phyloP scores from a whole-genome alignment of 1,139 yeast species.

The Nakaseomyces bracarensis region DNA sequence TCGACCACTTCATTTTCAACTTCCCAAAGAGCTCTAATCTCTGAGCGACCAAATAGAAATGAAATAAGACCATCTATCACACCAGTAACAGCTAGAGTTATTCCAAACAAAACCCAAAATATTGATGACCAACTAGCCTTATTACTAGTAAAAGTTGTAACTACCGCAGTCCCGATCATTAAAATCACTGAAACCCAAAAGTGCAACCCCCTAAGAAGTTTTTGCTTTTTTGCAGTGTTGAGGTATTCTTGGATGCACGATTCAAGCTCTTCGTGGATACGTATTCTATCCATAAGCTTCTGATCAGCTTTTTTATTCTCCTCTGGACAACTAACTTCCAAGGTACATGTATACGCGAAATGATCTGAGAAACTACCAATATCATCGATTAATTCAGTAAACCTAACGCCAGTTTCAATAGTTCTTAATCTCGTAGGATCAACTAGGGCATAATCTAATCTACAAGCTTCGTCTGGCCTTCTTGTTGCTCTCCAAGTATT shows the following conservation, averaged over 20 bases:
- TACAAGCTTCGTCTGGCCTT: slow-evolving; percentile 65
- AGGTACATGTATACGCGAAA: slow-evolving; percentile 70
- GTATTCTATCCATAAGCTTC: slow-evolving; percentile 22
- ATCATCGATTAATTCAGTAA: slow-evolving; percentile 58
- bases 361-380: slow-evolving; percentile 82
- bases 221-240: slow-evolving; percentile 50
- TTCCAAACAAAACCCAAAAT: slow-evolving; percentile 45
- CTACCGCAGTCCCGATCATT: slow-evolving; percentile 46
- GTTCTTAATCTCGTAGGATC: slow-evolving; percentile 50
- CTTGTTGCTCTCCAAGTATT: slow-evolving; percentile 78
- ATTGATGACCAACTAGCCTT: slow-evolving; percentile 53
- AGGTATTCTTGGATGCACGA: slow-evolving; percentile 49
- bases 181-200: slow-evolving; percentile 48
- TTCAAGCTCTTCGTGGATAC: slow-evolving; percentile 49
- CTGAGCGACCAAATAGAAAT: slow-evolving; percentile 68
- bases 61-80: slow-evolving; percentile 71
- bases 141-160: slow-evolving; percentile 52
- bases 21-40: slow-evolving; percentile 68
- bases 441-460: slow-evolving; percentile 83
- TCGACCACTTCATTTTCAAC: slow-evolving; percentile 54
- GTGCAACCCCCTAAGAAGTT: slow-evolving; percentile 56
- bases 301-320: slow-evolving; percentile 6
- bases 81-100: slow-evolving; percentile 56
- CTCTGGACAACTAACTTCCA: slow-evolving; percentile 20
- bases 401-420: slow-evolving; percentile 54